phyloP scores from a whole-genome alignment of 148 eudicot genomes.

The Chenopodium berlandieri region DNA sequence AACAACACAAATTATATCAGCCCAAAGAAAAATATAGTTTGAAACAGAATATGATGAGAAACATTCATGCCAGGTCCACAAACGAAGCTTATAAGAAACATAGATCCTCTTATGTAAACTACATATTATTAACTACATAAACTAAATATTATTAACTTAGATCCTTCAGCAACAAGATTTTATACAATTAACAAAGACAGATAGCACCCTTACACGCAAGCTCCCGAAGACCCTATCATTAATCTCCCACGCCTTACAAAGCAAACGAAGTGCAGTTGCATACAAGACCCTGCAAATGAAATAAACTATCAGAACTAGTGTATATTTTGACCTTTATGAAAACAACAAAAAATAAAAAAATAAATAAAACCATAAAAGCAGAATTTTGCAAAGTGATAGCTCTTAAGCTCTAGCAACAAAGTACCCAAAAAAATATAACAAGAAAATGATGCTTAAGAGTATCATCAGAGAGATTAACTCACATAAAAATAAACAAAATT shows the following conservation, averaged over 20 bases:
- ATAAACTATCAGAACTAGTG: conserved; percentile 8
- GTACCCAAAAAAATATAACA: background rate
- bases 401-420: background rate
- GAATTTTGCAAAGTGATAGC: background rate
- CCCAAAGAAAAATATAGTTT: too few relatives aligned
- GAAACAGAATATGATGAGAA: too few relatives aligned
- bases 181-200: background rate
- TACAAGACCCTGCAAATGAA: conserved; percentile 51
- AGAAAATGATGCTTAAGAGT: background rate
- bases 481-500: background rate
- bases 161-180: background rate
- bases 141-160: background rate
- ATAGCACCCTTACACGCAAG: conserved; percentile 56
- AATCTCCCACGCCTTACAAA: conserved; percentile 93
- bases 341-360: background rate
- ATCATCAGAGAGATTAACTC: background rate
- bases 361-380: background rate
- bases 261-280: conserved; percentile 81
- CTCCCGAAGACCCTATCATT: conserved; percentile 81
- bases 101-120: background rate
- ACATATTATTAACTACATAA: too few relatives aligned
- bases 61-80: too few relatives aligned
- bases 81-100: background rate
- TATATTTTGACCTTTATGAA: conserved; percentile 5
- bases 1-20: background rate